phyloP scores from a whole-genome alignment of 176 grass and related monocot species.

The Pontederia paniculata region DNA sequence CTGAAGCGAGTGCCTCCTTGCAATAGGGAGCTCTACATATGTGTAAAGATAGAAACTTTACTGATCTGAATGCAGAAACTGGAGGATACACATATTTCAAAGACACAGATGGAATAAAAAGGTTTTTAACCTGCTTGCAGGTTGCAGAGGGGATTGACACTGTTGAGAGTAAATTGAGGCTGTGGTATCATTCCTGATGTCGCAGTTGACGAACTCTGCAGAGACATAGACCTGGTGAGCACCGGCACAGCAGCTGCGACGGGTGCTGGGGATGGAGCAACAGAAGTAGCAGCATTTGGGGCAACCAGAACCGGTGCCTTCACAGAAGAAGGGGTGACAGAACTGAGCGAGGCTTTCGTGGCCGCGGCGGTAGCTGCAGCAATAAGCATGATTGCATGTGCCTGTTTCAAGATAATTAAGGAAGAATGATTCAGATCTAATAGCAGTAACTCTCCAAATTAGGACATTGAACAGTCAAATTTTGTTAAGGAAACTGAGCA shows the following conservation, averaged over 20 bases:
- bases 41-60: slow-evolving; percentile 1
- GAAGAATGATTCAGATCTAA: not conserved
- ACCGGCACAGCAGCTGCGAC: slow-evolving; percentile 24
- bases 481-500: not conserved
- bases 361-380: slow-evolving; percentile 37
- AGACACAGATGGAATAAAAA: not conserved
- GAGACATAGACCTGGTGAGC: slow-evolving; percentile 62
- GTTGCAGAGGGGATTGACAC: slow-evolving; percentile 44
- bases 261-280: not conserved
- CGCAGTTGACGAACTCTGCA: slow-evolving; percentile 62
- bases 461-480: not conserved
- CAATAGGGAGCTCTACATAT: slow-evolving; percentile 69
- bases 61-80: not conserved
- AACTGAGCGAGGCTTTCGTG: slow-evolving; percentile 24
- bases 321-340: slow-evolving; percentile 1
- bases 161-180: slow-evolving; percentile 26
- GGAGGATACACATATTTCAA: not conserved
- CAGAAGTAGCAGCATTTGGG: not conserved
- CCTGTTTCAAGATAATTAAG: slow-evolving; percentile 30
- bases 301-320: not conserved
- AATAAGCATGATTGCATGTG: slow-evolving; percentile 93
- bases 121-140: slow-evolving; percentile 68
- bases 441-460: not conserved
- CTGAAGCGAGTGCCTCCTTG: slow-evolving; percentile 86
- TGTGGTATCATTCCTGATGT: slow-evolving; percentile 9